Evolutionary conservation across 805 yeast species (phyloP).

Genomic region (Ogataea trehaloabstinens): DNA sequence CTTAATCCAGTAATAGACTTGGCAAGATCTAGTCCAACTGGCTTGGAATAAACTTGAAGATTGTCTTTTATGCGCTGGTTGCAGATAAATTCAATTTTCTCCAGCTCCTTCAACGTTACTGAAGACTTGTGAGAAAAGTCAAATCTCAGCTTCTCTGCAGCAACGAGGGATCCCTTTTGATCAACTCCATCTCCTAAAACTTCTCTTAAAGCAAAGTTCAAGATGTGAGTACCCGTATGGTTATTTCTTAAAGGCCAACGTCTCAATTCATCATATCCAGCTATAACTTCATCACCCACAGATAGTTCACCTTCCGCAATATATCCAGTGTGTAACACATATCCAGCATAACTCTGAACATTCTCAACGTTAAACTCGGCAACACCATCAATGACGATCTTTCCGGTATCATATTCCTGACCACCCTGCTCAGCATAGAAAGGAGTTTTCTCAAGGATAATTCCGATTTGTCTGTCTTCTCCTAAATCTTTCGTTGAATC

Average conservation of each 20-base stretch:
- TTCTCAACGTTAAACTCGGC: conserved; percentile 88
- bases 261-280: conserved; percentile 87
- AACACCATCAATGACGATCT: conserved; percentile 80
- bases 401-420: conserved; percentile 95
- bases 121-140: conserved; percentile 95
- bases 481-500: conserved; percentile 36
- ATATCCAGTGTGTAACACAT: conserved; percentile 91
- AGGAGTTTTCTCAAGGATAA: conserved; percentile 84
- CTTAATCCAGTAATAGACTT: conserved; percentile 79
- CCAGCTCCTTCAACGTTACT: conserved; percentile 66
- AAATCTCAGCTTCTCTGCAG: conserved; percentile 92
- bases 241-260: conserved; percentile 96
- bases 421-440: conserved; percentile 99
- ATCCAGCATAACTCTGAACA: conserved; percentile 92
- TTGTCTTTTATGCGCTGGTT: conserved; percentile 71
- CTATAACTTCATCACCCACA: conserved; percentile 71
- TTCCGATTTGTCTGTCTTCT: conserved; percentile 61
- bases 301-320: conserved; percentile 72
- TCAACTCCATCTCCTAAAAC: conserved; percentile 86
- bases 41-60: conserved; percentile 74
- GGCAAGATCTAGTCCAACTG: conserved; percentile 74
- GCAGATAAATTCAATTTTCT: conserved; percentile 70
- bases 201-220: conserved; percentile 83
- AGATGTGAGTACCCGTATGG: conserved; percentile 97
- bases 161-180: conserved; percentile 95